Evolutionary conservation across 192 early-diverging fungal genomes (phyloP).

Genomic region (Ramicandelaber brevisporus): DNA sequence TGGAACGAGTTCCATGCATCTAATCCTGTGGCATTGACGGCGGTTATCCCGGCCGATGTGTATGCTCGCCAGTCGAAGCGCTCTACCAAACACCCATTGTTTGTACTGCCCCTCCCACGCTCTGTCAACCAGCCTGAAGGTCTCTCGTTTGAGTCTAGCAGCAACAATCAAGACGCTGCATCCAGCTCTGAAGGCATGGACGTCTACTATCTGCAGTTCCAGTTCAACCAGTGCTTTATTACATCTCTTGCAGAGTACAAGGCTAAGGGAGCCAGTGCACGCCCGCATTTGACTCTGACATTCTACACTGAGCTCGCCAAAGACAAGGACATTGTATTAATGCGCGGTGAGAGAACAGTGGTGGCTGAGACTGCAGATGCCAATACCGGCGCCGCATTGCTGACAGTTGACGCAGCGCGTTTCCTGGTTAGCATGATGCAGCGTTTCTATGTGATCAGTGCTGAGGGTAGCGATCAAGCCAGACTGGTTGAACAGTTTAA

Average conservation of each 20-base stretch:
- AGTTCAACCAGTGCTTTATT: constrained; percentile 62
- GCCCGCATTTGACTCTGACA: constrained; percentile 59
- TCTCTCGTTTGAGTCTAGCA: no score
- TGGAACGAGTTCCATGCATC: constrained; percentile 52
- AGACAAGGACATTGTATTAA: constrained; percentile 63
- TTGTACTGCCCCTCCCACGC: constrained; percentile 63
- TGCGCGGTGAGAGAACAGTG: constrained; percentile 52
- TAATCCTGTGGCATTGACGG: constrained; percentile 25
- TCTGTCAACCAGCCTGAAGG: no score
- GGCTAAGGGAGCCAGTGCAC: constrained; percentile 44
- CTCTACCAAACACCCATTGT: constrained; percentile 23
- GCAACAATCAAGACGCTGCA: no score
- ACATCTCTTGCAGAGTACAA: constrained; percentile 79
- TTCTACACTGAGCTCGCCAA: constrained; percentile 67
- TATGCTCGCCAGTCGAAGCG: constrained; percentile 26
- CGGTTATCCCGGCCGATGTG: constrained; percentile 26
- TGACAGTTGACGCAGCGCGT: no score
- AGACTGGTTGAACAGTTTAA: constrained; percentile 55
- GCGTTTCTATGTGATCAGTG: constrained; percentile 67
- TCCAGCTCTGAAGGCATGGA: constrained; percentile 77
- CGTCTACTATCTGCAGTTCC: constrained; percentile 65
- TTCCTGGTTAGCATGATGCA: constrained; percentile 56
- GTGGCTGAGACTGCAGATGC: constrained; percentile 23
- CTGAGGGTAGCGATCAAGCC: constrained; percentile 25
- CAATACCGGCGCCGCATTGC: no score